These are phyloP conservation scores for Fistulifera pelliculosa DNA, from an alignment of 108 stramenopile genomes.

Conservation along the genomic window DNA sequence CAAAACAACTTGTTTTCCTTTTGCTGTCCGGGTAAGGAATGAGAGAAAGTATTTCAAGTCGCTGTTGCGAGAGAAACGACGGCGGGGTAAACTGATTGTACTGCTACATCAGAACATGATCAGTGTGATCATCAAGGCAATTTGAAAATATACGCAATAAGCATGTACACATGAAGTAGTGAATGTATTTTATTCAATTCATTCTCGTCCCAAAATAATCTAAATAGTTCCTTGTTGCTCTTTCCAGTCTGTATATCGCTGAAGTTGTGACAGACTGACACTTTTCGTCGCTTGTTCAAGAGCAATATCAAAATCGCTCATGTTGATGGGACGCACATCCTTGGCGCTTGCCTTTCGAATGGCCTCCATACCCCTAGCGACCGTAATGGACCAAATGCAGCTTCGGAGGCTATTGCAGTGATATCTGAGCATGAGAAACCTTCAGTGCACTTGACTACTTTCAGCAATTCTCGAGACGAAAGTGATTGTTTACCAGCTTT, in stretches of 20 bases:
- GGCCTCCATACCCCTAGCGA: conserved; percentile 34
- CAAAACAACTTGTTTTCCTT: no score
- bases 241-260: conserved; percentile 44
- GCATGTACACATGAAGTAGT: no score
- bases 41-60: no score
- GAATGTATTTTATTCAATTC: no score
- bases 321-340: conserved; percentile 39
- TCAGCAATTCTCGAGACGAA: conserved; percentile 14
- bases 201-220: no score
- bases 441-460: conserved; percentile 29
- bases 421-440: conserved; percentile 65
- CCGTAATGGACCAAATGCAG: conserved; percentile 55
- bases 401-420: conserved; percentile 43
- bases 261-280: conserved; percentile 28
- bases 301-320: conserved; percentile 45
- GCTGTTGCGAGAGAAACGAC: no score
- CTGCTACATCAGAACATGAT: no score
- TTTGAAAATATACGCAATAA: no score
- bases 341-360: conserved; percentile 26
- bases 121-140: no score
- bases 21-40: no score
- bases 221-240: conserved; percentile 27
- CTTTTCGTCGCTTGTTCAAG: conserved; percentile 39
- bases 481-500: conserved; percentile 33
- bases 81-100: no score